Evolutionary conservation across 257 asterid species (phyloP).

Genomic region (Ocimum tenuiflorum): DNA sequence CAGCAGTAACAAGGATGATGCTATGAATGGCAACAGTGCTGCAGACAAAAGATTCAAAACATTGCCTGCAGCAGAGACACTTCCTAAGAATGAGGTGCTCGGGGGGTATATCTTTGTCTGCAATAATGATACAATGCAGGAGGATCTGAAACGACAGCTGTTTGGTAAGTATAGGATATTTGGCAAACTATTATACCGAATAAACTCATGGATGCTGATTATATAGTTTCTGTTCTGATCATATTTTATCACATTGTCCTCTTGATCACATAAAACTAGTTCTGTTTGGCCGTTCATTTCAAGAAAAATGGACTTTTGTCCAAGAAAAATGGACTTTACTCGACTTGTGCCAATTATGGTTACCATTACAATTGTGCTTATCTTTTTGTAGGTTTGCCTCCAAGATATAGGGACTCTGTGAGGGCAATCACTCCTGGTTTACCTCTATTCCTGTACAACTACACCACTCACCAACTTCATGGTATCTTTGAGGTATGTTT

Average conservation of each 20-base stretch:
- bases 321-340: too few relatives aligned
- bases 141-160: slow-evolving; percentile 77
- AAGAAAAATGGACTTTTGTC: not conserved
- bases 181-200: not conserved
- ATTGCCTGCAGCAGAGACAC: slow-evolving; percentile 83
- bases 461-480: slow-evolving; percentile 91
- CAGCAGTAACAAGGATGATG: slow-evolving; percentile 38
- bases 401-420: slow-evolving; percentile 87
- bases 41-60: slow-evolving; percentile 88
- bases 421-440: slow-evolving; percentile 93
- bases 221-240: not conserved
- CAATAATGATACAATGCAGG: slow-evolving; percentile 93
- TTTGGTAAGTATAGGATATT: slow-evolving; percentile 47
- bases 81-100: slow-evolving; percentile 81
- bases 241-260: too few relatives aligned
- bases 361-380: slow-evolving; percentile 1
- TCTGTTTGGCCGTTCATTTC: not conserved
- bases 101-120: slow-evolving; percentile 96
- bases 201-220: not conserved
- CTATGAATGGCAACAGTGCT: slow-evolving; percentile 30
- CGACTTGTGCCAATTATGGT: not conserved
- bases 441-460: slow-evolving; percentile 81
- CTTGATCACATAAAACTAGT: not conserved
- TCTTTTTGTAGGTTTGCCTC: slow-evolving; percentile 73
- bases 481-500: slow-evolving; percentile 81